Evolutionary conservation across 805 yeast genomes (phyloP).

Genomic region (Yamadazyma paraphyllophila): DNA sequence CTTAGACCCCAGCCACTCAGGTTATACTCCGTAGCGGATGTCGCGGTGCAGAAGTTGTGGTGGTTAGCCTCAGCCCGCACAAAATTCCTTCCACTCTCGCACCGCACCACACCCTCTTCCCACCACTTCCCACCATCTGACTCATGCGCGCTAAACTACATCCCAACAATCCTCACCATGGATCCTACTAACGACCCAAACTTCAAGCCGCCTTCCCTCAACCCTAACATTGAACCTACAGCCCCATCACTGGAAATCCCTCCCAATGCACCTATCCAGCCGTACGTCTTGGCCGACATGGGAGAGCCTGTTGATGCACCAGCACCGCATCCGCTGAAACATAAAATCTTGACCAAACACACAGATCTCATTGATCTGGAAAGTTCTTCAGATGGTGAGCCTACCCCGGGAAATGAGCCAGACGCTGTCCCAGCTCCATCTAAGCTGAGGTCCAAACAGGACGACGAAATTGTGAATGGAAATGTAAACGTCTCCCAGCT

Average conservation of each 20-base stretch:
- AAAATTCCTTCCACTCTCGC: too few species aligned
- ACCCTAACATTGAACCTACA: slow-evolving; percentile 58
- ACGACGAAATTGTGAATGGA: too few species aligned
- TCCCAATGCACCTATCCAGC: slow-evolving; percentile 71
- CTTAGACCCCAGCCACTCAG: too few species aligned
- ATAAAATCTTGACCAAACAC: slow-evolving; percentile 53
- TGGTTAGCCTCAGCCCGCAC: too few species aligned
- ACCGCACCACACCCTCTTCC: too few species aligned
- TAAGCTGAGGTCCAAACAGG: too few species aligned
- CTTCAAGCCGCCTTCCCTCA: slow-evolving; percentile 79
- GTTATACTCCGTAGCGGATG: too few species aligned
- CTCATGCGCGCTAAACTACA: too few species aligned
- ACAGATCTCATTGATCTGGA: slow-evolving; percentile 46
- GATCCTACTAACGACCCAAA: slow-evolving; percentile 93
- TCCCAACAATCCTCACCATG: slow-evolving; percentile 41
- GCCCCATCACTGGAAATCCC: slow-evolving; percentile 73
- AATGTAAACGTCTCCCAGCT: not conserved
- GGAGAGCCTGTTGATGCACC: slow-evolving; percentile 75
- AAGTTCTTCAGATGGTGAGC: not conserved
- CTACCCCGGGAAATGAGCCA: not conserved
- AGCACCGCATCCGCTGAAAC: slow-evolving; percentile 47
- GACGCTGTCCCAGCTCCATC: too few species aligned
- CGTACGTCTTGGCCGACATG: slow-evolving; percentile 72
- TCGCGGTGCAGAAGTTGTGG: too few species aligned
- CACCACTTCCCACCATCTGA: too few species aligned